Conservation (phyloP, 306 rosid species). For the Citrullus amarus region DNA sequence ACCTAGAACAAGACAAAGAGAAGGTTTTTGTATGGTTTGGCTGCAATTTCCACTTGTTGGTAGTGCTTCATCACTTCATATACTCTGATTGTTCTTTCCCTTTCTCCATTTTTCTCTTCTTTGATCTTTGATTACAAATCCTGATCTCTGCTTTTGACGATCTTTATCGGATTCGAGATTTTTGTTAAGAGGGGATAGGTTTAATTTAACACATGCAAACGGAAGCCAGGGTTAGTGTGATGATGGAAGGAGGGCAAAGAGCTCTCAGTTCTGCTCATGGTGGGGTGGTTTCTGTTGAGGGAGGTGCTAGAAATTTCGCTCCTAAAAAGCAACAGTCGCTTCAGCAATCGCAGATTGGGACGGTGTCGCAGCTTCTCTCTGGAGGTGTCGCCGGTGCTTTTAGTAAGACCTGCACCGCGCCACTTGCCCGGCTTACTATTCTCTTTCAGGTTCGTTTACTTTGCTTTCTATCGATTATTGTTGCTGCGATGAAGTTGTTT, state of each 20-base stretch:
- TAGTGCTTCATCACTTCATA: neutral
- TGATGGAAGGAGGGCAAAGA: slow-evolving; percentile 51
- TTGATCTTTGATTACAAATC: neutral
- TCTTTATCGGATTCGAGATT: neutral
- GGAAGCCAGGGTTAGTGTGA: slow-evolving; percentile 77
- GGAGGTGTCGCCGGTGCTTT: slow-evolving; percentile 97
- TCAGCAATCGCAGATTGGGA: slow-evolving; percentile 59
- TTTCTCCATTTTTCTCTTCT: neutral
- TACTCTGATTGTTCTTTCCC: neutral
- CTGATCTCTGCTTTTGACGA: neutral
- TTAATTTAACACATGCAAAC: slow-evolving; percentile 58
- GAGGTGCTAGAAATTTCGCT: slow-evolving; percentile 41
- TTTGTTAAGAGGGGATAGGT: slow-evolving; percentile 2
- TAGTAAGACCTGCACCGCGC: slow-evolving; percentile 95
- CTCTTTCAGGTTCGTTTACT: slow-evolving; percentile 66
- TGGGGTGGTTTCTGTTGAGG: slow-evolving; percentile 43
- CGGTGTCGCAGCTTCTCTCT: slow-evolving; percentile 80
- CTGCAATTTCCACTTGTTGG: neutral
- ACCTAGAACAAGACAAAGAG: neutral
- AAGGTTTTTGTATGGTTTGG: neutral
- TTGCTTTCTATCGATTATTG: neutral
- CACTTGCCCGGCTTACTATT: slow-evolving; percentile 89
- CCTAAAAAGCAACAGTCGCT: slow-evolving; percentile 21
- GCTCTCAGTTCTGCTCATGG: slow-evolving; percentile 36
- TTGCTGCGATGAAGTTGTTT: neutral